A percentile compares a stretch with the other conserved stretches of the same genome.
Evolutionary conservation across 139 green algal genomes (phyloP).

Genomic region (Eudorina sp.): DNA sequence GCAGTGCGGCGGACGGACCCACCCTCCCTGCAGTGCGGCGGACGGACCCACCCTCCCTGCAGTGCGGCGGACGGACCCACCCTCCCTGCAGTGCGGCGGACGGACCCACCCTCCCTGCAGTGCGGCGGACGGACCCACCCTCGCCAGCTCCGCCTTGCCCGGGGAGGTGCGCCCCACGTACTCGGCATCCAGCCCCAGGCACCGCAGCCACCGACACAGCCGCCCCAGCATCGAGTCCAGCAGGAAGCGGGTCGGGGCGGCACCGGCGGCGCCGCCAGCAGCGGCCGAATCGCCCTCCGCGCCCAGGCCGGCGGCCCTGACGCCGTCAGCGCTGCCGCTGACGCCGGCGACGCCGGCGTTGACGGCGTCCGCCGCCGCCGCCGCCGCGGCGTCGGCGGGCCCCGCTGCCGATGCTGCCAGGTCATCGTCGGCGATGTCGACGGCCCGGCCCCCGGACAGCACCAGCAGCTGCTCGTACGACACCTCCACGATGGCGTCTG

Average conservation of each 20-base stretch:
- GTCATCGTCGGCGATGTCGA: conserved; percentile 49
- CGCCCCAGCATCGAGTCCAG: conserved; percentile 72
- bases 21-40: too few species aligned
- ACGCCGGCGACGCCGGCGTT: not conserved
- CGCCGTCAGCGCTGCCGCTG: not conserved
- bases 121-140: too few species aligned
- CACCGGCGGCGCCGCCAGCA: not conserved
- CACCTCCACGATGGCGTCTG: conserved; percentile 29
- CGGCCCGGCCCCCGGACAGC: conserved; percentile 37
- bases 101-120: too few species aligned
- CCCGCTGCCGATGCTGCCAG: not conserved
- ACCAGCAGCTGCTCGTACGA: conserved; percentile 45
- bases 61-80: too few species aligned
- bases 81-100: too few species aligned
- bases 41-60: too few species aligned
- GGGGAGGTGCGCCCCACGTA: conserved; percentile 41
- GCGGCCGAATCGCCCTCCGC: not conserved
- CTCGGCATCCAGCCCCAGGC: conserved; percentile 67
- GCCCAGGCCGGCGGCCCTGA: not conserved
- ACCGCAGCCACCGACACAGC: conserved; percentile 71
- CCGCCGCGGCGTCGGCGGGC: not conserved
- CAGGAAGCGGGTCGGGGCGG: conserved; percentile 55
- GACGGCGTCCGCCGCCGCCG: not conserved
- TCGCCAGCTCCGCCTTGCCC: conserved; percentile 5
- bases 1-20: too few species aligned